Conservation (phyloP, 164 flowering plant species). For the Tetracentron sinense region DNA sequence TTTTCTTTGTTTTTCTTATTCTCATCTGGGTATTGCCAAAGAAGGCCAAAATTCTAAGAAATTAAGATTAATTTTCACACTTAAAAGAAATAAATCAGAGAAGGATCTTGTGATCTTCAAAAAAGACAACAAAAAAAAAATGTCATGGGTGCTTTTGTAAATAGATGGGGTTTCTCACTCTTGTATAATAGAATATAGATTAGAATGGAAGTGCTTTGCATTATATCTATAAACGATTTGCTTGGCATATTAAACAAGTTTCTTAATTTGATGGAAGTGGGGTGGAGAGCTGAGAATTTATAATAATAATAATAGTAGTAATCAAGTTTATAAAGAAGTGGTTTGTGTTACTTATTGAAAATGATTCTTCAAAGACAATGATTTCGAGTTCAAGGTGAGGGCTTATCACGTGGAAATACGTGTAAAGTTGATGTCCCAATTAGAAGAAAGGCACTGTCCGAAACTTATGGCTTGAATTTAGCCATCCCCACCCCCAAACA, state of each 20-base stretch:
- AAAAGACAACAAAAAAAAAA: background rate
- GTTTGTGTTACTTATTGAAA: constrained; percentile 10
- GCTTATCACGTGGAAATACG: constrained; percentile 30
- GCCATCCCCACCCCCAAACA: background rate
- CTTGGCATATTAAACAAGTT: too few relatives aligned
- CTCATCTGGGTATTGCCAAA: too few relatives aligned
- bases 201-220: too few relatives aligned
- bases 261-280: too few relatives aligned
- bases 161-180: background rate
- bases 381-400: constrained; percentile 25
- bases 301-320: constrained; percentile 5
- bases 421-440: constrained; percentile 26
- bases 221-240: too few relatives aligned
- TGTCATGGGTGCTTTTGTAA: background rate
- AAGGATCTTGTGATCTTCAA: too few relatives aligned
- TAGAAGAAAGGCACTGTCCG: constrained; percentile 19
- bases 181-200: too few relatives aligned
- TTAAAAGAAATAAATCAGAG: too few relatives aligned
- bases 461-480: constrained; percentile 35
- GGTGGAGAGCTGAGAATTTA: background rate
- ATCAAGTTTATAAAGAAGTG: background rate
- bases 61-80: too few relatives aligned
- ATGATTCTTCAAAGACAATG: constrained; percentile 33
- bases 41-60: too few relatives aligned
- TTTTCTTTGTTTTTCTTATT: too few relatives aligned